Evolutionary conservation across 1,139 yeast species (phyloP), one percentile per base, ranked within the genome.

Genomic region (Candida pseudocylindracea): DNA sequence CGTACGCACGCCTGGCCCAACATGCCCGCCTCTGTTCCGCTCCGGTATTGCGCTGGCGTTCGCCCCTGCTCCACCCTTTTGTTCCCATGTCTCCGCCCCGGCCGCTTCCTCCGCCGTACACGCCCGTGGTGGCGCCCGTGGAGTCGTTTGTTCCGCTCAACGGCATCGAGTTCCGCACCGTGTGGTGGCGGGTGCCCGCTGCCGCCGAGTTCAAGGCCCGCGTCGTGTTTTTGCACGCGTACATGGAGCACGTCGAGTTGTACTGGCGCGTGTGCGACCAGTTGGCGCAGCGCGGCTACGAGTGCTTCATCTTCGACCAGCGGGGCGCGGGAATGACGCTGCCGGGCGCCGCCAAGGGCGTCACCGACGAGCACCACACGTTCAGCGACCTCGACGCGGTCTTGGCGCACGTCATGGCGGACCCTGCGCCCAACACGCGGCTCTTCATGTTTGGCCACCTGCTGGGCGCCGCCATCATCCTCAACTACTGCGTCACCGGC

Each of bases 401-500:
- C 45, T 54, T 74, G 38, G 57, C 57, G 36, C 39, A 42, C 20
- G 51, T 51, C 35, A 46, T 54, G 15, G 53, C 50, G 29, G 32
- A 34, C 4, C 42, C 45, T 32, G 36, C 39, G 12, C 30, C 40
- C 2, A 35, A 46, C 8, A 58, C 57, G 31, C 70, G 69, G 39
- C 46, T 81, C 30, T 65, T 61, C 43, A 47, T 88, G 40, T 59
- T 68, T 53, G 94, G 95, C 2, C 93, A 79, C 46, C 79, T 93
- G n/a, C 83, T 88, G 95, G 98, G 98, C 33, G 95, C 95, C 15
- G 93, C 79, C 0, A 72, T 81, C 34, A 57, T 60, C 0, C 57
- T 83, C 38, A 79, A 73, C 50, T 85, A 85, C 49, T 79, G 72
- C 11, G 63, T 74, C 34, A 54, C 56, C 32, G 95, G 95, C 3